phyloP scores from a whole-genome alignment of 176 grass and related monocot genomes.

The Musa troglodytarum region DNA sequence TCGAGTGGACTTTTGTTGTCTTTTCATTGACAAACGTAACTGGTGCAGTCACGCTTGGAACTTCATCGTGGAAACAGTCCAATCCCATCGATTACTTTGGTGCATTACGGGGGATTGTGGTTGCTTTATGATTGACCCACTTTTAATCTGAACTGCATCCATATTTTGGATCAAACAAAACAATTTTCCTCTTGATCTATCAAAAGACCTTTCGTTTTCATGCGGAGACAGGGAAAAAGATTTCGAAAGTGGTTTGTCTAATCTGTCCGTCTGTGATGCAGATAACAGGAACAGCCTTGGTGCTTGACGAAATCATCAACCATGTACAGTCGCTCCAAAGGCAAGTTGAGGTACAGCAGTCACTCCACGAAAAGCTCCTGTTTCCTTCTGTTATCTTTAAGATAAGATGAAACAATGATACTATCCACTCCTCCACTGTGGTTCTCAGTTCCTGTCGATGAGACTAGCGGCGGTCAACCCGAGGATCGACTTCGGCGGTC shows the following conservation, averaged over 20 bases:
- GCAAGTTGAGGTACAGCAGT: slow-evolving; percentile 68
- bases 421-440: background rate
- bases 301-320: slow-evolving; percentile 96
- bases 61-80: too few species aligned
- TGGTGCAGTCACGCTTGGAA: background rate
- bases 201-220: background rate
- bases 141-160: too few species aligned
- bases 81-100: too few species aligned
- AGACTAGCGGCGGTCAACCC: slow-evolving; percentile 76
- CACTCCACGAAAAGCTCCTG: background rate
- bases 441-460: slow-evolving; percentile 76
- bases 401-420: background rate
- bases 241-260: background rate
- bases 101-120: too few species aligned
- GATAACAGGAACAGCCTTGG: slow-evolving; percentile 85
- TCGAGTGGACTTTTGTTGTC: background rate
- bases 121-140: too few species aligned
- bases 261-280: slow-evolving; percentile 5
- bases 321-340: slow-evolving; percentile 94
- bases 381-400: background rate
- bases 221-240: too few species aligned
- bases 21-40: background rate
- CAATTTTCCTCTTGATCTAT: background rate
- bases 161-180: too few species aligned
- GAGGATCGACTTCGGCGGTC: slow-evolving; percentile 56